Evolutionary conservation across 1,284 basidiomycete genomes (phyloP).

Genomic region (Rhizopogon parksii): DNA sequence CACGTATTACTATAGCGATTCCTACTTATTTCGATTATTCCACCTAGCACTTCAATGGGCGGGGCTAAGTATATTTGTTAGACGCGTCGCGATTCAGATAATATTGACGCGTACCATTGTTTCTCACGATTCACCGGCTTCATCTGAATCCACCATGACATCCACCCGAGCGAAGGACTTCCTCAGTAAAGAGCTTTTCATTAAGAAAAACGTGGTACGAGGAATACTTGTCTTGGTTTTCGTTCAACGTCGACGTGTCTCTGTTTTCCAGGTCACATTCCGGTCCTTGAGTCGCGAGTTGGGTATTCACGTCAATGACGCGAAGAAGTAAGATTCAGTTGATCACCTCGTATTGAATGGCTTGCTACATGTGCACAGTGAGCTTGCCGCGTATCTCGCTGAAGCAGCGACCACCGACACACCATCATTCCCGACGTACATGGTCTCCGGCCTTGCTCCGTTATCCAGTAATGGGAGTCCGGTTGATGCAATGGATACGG

Average conservation of each 20-base stretch:
- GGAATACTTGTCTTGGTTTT: neutral
- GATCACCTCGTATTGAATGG: neutral
- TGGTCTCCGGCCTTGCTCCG: conserved; percentile 46
- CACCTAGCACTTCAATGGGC: neutral
- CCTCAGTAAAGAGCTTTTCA: conserved; percentile 56
- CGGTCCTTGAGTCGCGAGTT: conserved; percentile 64
- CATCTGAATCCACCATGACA: conserved; percentile 33
- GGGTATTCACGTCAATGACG: conserved; percentile 61
- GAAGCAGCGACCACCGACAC: conserved; percentile 33
- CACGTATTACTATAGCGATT: neutral
- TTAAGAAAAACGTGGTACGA: conserved; percentile 57
- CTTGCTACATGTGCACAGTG: conserved; percentile 32
- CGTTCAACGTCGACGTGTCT: neutral
- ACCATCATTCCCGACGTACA: conserved; percentile 57
- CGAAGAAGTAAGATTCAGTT: conserved; percentile 52
- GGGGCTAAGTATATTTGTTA: too few relatives aligned
- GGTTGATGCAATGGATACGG: conserved; percentile 38
- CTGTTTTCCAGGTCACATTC: conserved; percentile 55
- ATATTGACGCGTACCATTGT: neutral
- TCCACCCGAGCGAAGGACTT: conserved; percentile 43
- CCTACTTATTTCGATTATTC: neutral
- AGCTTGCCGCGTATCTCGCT: conserved; percentile 51
- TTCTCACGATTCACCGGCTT: neutral
- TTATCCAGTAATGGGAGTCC: conserved; percentile 5
- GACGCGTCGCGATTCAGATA: neutral